phyloP scores from a whole-genome alignment of 495 filamentous ascomycete species.

The Trichocladium antarcticum region DNA sequence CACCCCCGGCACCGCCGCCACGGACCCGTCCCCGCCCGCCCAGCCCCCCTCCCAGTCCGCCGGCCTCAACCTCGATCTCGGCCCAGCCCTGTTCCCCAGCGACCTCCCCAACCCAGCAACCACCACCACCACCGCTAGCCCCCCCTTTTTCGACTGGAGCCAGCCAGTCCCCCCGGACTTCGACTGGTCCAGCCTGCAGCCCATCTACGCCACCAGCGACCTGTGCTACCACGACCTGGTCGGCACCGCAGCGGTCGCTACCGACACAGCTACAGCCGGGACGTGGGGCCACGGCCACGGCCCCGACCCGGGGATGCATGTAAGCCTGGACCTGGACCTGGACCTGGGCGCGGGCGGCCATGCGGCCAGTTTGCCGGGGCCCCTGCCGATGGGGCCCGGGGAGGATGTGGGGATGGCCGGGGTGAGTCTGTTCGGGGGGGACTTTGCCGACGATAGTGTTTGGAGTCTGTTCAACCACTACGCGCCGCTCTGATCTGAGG shows the following conservation, averaged over 20 bases:
- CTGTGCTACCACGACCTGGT: conserved; percentile 41
- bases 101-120: no score
- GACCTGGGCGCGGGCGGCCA: not conserved
- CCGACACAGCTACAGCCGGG: no score
- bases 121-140: not conserved
- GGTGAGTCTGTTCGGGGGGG: conserved; percentile 33
- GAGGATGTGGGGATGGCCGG: not conserved
- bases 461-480: conserved; percentile 45
- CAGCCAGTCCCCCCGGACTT: conserved; percentile 26
- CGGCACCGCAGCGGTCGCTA: not conserved
- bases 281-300: no score
- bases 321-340: not conserved
- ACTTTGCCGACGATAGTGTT: conserved; percentile 43
- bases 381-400: not conserved
- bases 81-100: not conserved
- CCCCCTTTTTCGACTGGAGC: conserved; percentile 9
- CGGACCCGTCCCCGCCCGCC: not conserved
- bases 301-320: not conserved
- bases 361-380: not conserved
- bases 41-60: not conserved
- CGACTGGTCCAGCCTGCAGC: conserved; percentile 38
- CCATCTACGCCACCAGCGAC: conserved; percentile 45
- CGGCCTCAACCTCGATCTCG: not conserved
- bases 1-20: not conserved
- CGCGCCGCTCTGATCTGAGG: conserved; percentile 12